Conservation (phyloP, 176 grass and related monocot genomes). For the Miscanthus lutarioriparius region DNA sequence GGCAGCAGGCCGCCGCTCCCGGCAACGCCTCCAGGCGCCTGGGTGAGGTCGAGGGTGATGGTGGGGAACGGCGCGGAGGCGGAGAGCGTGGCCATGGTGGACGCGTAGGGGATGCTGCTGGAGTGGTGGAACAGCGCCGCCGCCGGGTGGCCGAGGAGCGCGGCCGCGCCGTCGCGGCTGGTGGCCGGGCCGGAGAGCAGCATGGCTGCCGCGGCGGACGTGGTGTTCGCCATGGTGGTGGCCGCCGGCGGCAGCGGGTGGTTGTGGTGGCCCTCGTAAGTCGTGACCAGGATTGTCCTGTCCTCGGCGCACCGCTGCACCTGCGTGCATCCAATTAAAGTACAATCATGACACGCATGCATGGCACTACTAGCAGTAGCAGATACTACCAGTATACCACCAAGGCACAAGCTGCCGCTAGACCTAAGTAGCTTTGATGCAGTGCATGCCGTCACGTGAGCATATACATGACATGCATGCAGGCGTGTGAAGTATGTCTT, state of each 20-base stretch:
- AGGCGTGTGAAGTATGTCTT: background rate
- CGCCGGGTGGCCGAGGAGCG: slow-evolving; percentile 50
- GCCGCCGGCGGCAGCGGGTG: slow-evolving; percentile 77
- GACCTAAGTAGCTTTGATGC: background rate
- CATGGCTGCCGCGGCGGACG: slow-evolving; percentile 76
- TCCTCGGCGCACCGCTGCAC: slow-evolving; percentile 91
- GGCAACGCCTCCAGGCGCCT: background rate
- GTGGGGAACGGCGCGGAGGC: slow-evolving; percentile 87
- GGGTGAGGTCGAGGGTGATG: slow-evolving; percentile 85
- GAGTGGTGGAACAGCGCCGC: slow-evolving; percentile 61
- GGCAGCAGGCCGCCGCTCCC: background rate
- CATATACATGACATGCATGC: too few relatives aligned
- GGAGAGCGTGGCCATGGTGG: slow-evolving; percentile 77
- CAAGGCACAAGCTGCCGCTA: background rate
- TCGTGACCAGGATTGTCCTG: slow-evolving; percentile 65
- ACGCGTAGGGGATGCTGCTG: slow-evolving; percentile 61
- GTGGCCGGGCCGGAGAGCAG: slow-evolving; percentile 73
- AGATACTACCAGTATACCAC: background rate
- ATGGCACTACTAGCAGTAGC: too few relatives aligned
- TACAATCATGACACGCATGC: background rate
- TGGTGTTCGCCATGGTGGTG: slow-evolving; percentile 79
- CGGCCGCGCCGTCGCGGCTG: slow-evolving; percentile 44
- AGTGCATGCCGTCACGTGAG: background rate
- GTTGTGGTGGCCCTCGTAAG: slow-evolving; percentile 89
- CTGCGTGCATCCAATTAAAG: slow-evolving; percentile 21